Conservation (phyloP, 805 yeast genomes). For the Wickerhamiella shivajii region DNA sequence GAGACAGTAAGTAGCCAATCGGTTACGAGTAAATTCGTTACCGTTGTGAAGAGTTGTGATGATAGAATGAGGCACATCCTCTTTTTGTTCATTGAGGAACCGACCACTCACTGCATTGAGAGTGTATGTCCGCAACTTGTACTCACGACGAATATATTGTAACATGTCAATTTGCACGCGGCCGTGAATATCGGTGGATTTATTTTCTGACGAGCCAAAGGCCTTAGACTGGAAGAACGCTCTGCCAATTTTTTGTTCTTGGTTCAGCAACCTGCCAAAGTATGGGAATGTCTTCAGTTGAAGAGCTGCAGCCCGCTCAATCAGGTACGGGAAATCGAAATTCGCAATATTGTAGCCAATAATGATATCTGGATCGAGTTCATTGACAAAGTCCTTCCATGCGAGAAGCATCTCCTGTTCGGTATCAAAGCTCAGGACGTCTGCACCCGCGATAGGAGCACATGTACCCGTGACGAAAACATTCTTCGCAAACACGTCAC, state of each 20-base stretch:
- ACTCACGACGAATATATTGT: constrained; percentile 88
- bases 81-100: constrained; percentile 89
- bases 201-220: constrained; percentile 89
- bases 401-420: constrained; percentile 71
- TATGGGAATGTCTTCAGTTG: constrained; percentile 57
- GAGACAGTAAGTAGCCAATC: constrained; percentile 92
- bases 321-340: constrained; percentile 84
- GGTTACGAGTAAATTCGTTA: constrained; percentile 76
- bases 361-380: constrained; percentile 87
- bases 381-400: constrained; percentile 77
- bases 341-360: constrained; percentile 93
- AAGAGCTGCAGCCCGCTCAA: constrained; percentile 74
- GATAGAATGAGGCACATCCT: constrained; percentile 94
- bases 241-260: constrained; percentile 67
- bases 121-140: constrained; percentile 86
- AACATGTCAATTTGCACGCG: constrained; percentile 87
- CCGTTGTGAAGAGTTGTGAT: constrained; percentile 93
- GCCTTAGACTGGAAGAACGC: constrained; percentile 86
- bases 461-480: constrained; percentile 90
- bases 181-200: constrained; percentile 85
- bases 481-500: constrained; percentile 82
- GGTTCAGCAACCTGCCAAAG: constrained; percentile 60
- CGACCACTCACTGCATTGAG: constrained; percentile 90
- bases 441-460: constrained; percentile 86
- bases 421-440: constrained; percentile 56